These are phyloP conservation scores for Rhizopogon rudus DNA, from an alignment of 768 basidiomycete genomes.

Conservation along the genomic window DNA sequence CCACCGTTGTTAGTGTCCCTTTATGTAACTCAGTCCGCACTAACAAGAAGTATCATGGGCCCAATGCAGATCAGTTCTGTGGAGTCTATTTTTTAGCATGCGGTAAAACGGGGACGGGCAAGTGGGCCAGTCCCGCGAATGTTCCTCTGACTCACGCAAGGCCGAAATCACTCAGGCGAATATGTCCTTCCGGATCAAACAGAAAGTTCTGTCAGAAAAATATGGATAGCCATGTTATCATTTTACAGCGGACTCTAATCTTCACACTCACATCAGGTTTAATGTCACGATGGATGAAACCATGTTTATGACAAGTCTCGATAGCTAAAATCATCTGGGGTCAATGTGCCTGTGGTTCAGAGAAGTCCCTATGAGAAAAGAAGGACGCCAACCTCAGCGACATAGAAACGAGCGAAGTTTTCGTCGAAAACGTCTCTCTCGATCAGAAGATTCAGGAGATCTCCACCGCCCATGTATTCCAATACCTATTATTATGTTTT, in stretches of 20 bases:
- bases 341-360: slow-evolving; percentile 21
- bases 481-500: slow-evolving; percentile 55
- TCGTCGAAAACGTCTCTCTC: slow-evolving; percentile 89
- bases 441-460: slow-evolving; percentile 93
- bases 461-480: slow-evolving; percentile 95
- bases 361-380: slow-evolving; percentile 14
- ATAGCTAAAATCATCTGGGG: slow-evolving; percentile 89
- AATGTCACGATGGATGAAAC: slow-evolving; percentile 98
- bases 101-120: slow-evolving; percentile 2
- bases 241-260: slow-evolving; percentile 22
- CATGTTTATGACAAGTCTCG: slow-evolving; percentile 88
- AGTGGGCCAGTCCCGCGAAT: slow-evolving; percentile 17
- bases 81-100: slow-evolving; percentile 15
- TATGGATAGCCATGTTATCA: slow-evolving; percentile 19
- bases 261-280: slow-evolving; percentile 74
- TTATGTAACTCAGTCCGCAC: slow-evolving; percentile 13
- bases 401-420: slow-evolving; percentile 89
- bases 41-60: slow-evolving; percentile 91
- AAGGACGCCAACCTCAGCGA: slow-evolving; percentile 68
- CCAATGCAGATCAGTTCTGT: slow-evolving; percentile 91
- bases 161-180: slow-evolving; percentile 94
- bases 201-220: slow-evolving; percentile 75
- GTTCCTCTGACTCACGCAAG: slow-evolving; percentile 66
- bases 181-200: slow-evolving; percentile 90
- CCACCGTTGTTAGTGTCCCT: slow-evolving; percentile 10